Percentiles rank a stretch among this genome's conserved stretches.
Evolutionary conservation across 2,329 filamentous ascomycete species (phyloP).

Genomic region (Coccinonectria pachysandricola): DNA sequence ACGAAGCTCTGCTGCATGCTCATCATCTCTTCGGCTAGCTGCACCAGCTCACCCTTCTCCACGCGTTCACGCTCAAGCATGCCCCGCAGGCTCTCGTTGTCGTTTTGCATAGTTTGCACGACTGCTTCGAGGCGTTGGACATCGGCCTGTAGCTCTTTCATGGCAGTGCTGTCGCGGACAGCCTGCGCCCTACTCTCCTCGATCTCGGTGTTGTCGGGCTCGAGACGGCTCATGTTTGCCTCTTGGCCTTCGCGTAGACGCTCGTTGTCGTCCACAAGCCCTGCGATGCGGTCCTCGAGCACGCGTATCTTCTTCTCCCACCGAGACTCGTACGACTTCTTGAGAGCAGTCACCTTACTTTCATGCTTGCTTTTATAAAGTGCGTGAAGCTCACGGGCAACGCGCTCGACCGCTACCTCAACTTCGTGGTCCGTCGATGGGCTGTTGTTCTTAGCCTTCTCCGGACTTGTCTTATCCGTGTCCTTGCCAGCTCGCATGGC

Average conservation of each 20-base stretch:
- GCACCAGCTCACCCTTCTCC: slow-evolving; percentile 76
- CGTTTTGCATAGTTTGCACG: slow-evolving; percentile 55
- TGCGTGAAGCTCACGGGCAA: slow-evolving; percentile 84
- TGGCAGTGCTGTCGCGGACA: slow-evolving; percentile 54
- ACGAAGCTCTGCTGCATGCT: slow-evolving; percentile 50
- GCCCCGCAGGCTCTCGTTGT: slow-evolving; percentile 54
- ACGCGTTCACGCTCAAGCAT: slow-evolving; percentile 65
- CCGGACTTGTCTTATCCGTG: slow-evolving; percentile 27
- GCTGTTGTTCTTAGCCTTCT: slow-evolving; percentile 25
- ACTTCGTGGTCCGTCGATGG: slow-evolving; percentile 48
- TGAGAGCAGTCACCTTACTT: slow-evolving; percentile 85
- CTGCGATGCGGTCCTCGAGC: slow-evolving; percentile 60
- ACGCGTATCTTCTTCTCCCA: slow-evolving; percentile 83
- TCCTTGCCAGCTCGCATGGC: slow-evolving; percentile 57
- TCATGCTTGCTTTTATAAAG: slow-evolving; percentile 98
- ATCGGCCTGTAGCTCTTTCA: slow-evolving; percentile 61
- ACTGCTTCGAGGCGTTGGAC: slow-evolving; percentile 67
- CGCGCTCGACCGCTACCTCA: slow-evolving; percentile 77
- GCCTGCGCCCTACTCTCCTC: slow-evolving; percentile 48
- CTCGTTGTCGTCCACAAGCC: slow-evolving; percentile 64
- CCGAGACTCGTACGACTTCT: slow-evolving; percentile 71
- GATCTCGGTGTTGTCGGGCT: slow-evolving; percentile 33
- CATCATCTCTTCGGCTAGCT: slow-evolving; percentile 77
- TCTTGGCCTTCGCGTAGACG: slow-evolving; percentile 57
- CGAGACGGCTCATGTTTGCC: slow-evolving; percentile 51